Base-by-base conservation (phyloP, 495 filamentous ascomycete species). In the Tuber borchii region DNA sequence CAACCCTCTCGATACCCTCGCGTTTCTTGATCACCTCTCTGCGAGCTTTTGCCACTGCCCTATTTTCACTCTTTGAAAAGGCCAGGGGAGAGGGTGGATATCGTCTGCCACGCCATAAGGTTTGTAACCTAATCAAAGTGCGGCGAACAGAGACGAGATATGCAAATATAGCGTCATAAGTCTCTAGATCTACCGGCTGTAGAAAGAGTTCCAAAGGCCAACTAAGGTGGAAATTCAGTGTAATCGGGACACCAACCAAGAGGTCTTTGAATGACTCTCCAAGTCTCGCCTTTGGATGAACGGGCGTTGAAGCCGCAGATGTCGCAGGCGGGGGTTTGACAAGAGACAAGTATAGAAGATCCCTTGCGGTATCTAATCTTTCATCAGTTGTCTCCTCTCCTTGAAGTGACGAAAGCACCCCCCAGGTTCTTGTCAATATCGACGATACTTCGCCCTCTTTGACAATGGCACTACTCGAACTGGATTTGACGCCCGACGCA, bases 171-270 rank as follows among this genome's bases (percentile, higher is more conserved):
- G 87, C 87, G 0, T 94, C 91, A 81, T 99, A 99, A 0, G 86
- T 88, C 37, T 90, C 87, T 4, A 97, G 84, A 76, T 97, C 93
- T 2, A 90, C 85, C 42, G 87, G 85, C 40, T 90, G 89, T 44
- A 99, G 88, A 81, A 99, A 97, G 2, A 99, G 86, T 78, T 97
- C 95, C 1, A 97, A 83, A 0, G 95, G 94, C 7, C 93, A 91
- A 5, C 87, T 90, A 17, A 97, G 88, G 71, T 91, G 88, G 39
- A 95, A 86, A 2, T 89, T 91, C 45, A 99, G 85, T 1, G 84
- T 83, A 39, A 92, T 91, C 0, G 94, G 89, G 2, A 89, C 88
- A 17, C 94, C 93, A 73, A 97, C 91, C 1, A 97, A 86, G 0
- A 97, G 86, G 77, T 97, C 94, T 42, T 89, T 88, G 82, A 97